Conservation (phyloP, 2,329 filamentous ascomycete species). For the Diaporthe ilicicola region DNA sequence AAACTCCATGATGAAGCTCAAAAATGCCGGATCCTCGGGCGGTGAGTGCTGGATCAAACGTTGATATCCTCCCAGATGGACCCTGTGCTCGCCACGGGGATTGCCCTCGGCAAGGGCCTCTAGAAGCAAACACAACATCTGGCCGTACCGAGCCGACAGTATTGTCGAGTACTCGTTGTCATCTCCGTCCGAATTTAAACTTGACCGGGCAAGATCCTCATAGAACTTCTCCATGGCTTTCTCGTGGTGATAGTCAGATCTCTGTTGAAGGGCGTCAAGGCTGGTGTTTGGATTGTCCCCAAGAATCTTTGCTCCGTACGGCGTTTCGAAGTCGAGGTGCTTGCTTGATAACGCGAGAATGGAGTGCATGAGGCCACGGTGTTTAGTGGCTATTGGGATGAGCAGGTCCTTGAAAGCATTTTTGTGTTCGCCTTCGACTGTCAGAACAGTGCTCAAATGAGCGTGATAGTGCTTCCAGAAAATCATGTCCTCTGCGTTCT, state of each 20-base stretch:
- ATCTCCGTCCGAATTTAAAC: slow-evolving; percentile 47
- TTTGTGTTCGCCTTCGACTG: slow-evolving; percentile 79
- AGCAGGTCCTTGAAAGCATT: slow-evolving; percentile 90
- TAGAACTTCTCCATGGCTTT: slow-evolving; percentile 62
- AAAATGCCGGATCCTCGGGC: slow-evolving; percentile 71
- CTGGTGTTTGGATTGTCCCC: slow-evolving; percentile 57
- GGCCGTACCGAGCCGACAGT: slow-evolving; percentile 65
- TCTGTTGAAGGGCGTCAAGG: slow-evolving; percentile 54
- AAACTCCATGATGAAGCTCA: slow-evolving; percentile 74
- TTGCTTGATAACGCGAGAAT: slow-evolving; percentile 84
- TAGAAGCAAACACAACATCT: slow-evolving; percentile 69
- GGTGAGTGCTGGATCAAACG: slow-evolving; percentile 71
- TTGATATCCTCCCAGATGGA: slow-evolving; percentile 80
- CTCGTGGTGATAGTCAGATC: slow-evolving; percentile 65
- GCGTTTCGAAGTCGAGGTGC: slow-evolving; percentile 70
- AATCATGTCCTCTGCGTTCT: slow-evolving; percentile 79
- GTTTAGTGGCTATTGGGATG: slow-evolving; percentile 80
- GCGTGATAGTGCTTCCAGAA: slow-evolving; percentile 87
- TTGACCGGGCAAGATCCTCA: slow-evolving; percentile 52
- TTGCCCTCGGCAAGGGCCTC: slow-evolving; percentile 66
- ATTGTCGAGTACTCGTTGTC: slow-evolving; percentile 55
- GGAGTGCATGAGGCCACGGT: slow-evolving; percentile 89
- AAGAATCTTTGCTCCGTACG: slow-evolving; percentile 63
- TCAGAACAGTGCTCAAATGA: slow-evolving; percentile 81
- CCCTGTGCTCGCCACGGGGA: slow-evolving; percentile 74